These are phyloP conservation scores for Penicillium fimorum DNA, from an alignment of 495 filamentous ascomycete species.

Conservation along the genomic window DNA sequence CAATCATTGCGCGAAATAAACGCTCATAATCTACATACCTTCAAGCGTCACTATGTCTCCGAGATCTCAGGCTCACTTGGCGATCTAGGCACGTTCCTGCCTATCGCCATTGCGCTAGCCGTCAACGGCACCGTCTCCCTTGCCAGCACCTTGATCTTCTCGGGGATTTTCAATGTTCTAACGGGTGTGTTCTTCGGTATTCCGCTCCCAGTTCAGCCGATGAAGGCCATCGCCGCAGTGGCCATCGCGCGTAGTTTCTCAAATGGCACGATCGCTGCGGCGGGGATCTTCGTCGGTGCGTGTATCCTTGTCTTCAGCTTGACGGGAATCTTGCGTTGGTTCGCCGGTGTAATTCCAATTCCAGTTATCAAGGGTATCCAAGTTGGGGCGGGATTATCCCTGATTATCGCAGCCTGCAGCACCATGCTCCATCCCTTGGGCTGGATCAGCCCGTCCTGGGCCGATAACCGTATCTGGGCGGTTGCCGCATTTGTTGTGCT, in stretches of 20 bases:
- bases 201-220: slow-evolving; percentile 81
- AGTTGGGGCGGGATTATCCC: slow-evolving; percentile 79
- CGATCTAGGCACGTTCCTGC: slow-evolving; percentile 87
- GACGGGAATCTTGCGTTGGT: slow-evolving; percentile 70
- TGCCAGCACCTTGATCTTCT: slow-evolving; percentile 80
- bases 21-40: slow-evolving; percentile 34
- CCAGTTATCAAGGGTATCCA: slow-evolving; percentile 94
- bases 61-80: slow-evolving; percentile 90
- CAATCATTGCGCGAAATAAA: slow-evolving; percentile 35
- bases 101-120: slow-evolving; percentile 80
- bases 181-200: slow-evolving; percentile 83
- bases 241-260: slow-evolving; percentile 68
- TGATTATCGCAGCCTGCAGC: slow-evolving; percentile 71
- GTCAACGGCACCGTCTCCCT: slow-evolving; percentile 73
- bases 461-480: slow-evolving; percentile 73
- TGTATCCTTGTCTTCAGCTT: slow-evolving; percentile 73
- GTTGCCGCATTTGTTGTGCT: slow-evolving; percentile 67
- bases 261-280: slow-evolving; percentile 67
- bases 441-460: slow-evolving; percentile 57
- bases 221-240: slow-evolving; percentile 90
- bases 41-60: slow-evolving; percentile 59
- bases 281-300: slow-evolving; percentile 71
- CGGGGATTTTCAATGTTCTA: slow-evolving; percentile 78
- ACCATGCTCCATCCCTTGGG: slow-evolving; percentile 58
- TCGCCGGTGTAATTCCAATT: slow-evolving; percentile 69